These are phyloP conservation scores for Penicillium manginii DNA, from an alignment of 495 filamentous ascomycete genomes.

Conservation along the genomic window DNA sequence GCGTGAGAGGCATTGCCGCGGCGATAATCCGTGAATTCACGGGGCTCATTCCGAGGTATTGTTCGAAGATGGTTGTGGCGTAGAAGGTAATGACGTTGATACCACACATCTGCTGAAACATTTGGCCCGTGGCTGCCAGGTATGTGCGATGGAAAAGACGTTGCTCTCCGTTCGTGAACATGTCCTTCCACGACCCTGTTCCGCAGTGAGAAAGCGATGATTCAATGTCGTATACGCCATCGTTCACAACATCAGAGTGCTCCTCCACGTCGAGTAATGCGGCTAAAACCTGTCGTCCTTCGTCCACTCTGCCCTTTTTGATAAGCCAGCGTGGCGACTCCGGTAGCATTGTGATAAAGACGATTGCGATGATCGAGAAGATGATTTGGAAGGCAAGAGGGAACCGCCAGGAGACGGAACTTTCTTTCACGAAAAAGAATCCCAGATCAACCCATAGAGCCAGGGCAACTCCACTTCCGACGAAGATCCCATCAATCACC, in stretches of 20 bases:
- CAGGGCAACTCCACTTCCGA: constrained; percentile 65
- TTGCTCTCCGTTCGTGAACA: constrained; percentile 37
- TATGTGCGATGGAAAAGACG: constrained; percentile 36
- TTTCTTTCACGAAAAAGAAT: constrained; percentile 53
- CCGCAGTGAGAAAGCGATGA: constrained; percentile 40
- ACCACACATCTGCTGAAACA: constrained; percentile 35
- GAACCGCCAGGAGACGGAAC: constrained; percentile 62
- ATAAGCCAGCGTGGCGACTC: constrained; percentile 64
- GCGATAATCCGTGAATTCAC: constrained; percentile 82
- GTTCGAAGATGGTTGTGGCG: constrained; percentile 34
- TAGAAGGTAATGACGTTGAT: constrained; percentile 28
- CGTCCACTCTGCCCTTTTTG: constrained; percentile 54
- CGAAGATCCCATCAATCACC: constrained; percentile 65
- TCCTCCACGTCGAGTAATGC: constrained; percentile 32
- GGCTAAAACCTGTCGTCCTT: constrained; percentile 58
- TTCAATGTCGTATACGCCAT: constrained; percentile 45
- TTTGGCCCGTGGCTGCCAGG: constrained; percentile 34
- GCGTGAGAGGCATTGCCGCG: constrained; percentile 75
- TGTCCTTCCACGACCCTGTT: constrained; percentile 30
- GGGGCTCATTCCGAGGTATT: constrained; percentile 62
- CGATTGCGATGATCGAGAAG: constrained; percentile 54
- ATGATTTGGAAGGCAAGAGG: constrained; percentile 69
- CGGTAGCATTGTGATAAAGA: constrained; percentile 53
- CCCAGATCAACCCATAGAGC: constrained; percentile 68
- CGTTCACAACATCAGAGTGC: constrained; percentile 28